Conservation (phyloP, 495 filamentous ascomycete species). For the Neurospora tetraspora region DNA sequence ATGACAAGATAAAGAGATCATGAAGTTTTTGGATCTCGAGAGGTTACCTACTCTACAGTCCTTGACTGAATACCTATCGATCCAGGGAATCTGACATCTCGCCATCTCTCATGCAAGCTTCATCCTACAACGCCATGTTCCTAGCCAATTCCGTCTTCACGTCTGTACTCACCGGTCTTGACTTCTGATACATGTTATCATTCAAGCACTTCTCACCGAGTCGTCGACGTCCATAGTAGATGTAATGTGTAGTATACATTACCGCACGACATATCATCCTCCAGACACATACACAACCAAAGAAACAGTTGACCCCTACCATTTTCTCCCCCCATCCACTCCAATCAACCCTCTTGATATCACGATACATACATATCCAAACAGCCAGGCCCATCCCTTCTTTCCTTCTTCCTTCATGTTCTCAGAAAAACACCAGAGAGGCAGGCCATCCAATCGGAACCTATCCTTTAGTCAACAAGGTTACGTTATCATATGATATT, state of each 20-base stretch:
- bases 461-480: no score
- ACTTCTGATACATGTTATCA: background rate
- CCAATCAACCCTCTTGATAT: no score
- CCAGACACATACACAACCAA: background rate
- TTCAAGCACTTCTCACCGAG: background rate
- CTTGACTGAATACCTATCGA: background rate
- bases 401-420: no score
- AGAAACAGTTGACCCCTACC: background rate
- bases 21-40: background rate
- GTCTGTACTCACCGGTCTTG: background rate
- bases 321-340: no score
- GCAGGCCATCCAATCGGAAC: no score
- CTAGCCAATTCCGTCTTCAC: background rate
- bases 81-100: background rate
- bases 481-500: no score
- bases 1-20: background rate
- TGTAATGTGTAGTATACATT: background rate
- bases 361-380: no score
- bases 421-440: no score
- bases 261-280: background rate
- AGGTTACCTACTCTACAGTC: background rate
- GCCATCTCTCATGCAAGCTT: background rate
- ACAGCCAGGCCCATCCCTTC: no score
- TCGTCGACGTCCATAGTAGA: background rate
- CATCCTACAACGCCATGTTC: background rate